Evolutionary conservation across 2,329 filamentous ascomycete genomes (phyloP), one percentile per base, ranked within the genome.

Genomic region (Diplocarpon mali): DNA sequence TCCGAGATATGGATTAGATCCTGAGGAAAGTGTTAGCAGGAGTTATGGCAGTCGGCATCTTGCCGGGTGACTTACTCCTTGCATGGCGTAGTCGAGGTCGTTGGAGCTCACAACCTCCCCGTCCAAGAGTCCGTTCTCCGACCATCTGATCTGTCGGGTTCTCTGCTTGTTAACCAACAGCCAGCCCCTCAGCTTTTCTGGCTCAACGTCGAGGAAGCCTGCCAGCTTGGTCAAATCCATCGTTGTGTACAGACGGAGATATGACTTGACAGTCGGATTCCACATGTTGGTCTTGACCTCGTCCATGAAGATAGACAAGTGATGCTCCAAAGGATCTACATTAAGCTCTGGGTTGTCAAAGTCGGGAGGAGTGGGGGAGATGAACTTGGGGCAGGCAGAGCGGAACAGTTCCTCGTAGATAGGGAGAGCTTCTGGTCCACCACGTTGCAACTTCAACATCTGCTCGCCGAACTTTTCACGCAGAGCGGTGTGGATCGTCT

Each of bases 261-360:
- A 98, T 51, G 89, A 95, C 75, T 94, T 95, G 65, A 98, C 85
- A 37, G 89, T 95, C 36, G 92, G 92, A 65, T 86, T 90, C 80
- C 80, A 94, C 78, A 98, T 92, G 69, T 94, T 96, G 69, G 87
- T 95, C 80, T 94, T 95, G 67, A 98, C 90, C 73, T 98, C 92
- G 58, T 95, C 89, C 90, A 98, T 96, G 75, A 98, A 98, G 69
- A 98, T 84, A 60, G 85, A 75, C 54, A 95, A 80, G 69, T 98
- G 90, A 74, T 98, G 92, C 71, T 98, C 90, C 55, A 95, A 79
- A 35, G 92, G 92, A 70, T 98, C 92, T 60, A 96, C 75, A 73
- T 98, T 98, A 69, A 89, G 70, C 67, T 89, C 81, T 52, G 92
- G 88, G 76, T 93, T 90, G 64, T 96, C 92, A 67, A 98, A 98